Evolutionary conservation across 352 stramenopile genomes (phyloP).

Genomic region (Saprolegnia diclina): DNA sequence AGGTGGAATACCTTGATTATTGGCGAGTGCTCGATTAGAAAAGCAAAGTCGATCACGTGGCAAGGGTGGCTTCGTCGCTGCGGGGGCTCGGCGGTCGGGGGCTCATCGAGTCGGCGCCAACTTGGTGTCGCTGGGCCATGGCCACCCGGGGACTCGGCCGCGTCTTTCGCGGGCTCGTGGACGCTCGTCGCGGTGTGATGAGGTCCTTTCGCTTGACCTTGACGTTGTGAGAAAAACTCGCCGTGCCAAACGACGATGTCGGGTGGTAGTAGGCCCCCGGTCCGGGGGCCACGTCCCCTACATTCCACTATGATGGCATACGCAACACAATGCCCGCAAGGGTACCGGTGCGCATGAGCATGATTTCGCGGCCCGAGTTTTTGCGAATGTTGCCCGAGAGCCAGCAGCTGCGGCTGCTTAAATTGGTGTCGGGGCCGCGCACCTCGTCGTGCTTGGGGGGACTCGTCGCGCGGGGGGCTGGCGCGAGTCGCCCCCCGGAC

Average conservation of each 20-base stretch:
- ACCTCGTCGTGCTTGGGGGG: conserved; percentile 40
- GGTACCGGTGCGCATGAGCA: conserved; percentile 51
- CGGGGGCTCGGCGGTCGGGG: background rate
- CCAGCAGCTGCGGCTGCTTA: conserved; percentile 74
- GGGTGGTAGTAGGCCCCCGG: conserved; percentile 65
- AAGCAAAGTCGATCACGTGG: background rate
- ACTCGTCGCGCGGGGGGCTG: conserved; percentile 37
- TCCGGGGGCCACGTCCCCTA: conserved; percentile 54
- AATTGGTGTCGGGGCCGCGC: conserved; percentile 66
- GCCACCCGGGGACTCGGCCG: background rate
- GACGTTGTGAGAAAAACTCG: conserved; percentile 65
- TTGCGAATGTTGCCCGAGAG: conserved; percentile 74
- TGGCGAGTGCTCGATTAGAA: too few relatives aligned
- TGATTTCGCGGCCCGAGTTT: conserved; percentile 58
- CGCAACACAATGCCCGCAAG: background rate
- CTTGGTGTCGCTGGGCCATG: background rate
- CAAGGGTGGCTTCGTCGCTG: background rate
- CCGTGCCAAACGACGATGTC: conserved; percentile 51
- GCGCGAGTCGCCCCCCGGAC: conserved; percentile 53
- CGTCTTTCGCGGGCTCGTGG: conserved; percentile 2
- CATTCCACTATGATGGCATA: background rate
- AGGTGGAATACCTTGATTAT: too few relatives aligned
- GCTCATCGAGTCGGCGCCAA: background rate
- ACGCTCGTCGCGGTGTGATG: background rate
- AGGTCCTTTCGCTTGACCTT: conserved; percentile 37